Percentiles rank a stretch among this genome's conserved stretches.
Conservation (phyloP, 768 basidiomycete genomes). For the Trametes villosa region DNA sequence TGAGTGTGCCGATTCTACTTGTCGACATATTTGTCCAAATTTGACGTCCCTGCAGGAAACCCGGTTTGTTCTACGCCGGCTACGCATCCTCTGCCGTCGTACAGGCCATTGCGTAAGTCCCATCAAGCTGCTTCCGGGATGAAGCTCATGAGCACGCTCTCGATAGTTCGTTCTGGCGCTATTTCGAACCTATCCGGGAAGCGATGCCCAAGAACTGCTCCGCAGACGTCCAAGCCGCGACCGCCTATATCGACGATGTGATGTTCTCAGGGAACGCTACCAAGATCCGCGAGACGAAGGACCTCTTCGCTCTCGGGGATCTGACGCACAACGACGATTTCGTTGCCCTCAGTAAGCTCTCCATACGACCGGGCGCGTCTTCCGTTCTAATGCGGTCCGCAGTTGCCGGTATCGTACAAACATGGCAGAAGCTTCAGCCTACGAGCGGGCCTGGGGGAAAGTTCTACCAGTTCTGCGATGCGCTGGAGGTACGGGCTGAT, state of each 20-base stretch:
- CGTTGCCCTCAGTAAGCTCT: constrained; percentile 52
- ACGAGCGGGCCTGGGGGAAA: constrained; percentile 12
- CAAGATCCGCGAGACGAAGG: constrained; percentile 59
- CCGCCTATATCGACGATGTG: constrained; percentile 60
- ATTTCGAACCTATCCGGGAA: constrained; percentile 70
- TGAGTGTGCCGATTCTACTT: constrained; percentile 33
- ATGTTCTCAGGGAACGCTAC: constrained; percentile 47
- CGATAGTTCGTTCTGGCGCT: constrained; percentile 55
- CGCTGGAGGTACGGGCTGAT: constrained; percentile 59
- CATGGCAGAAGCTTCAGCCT: constrained; percentile 56
- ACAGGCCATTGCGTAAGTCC: constrained; percentile 1
- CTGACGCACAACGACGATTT: constrained; percentile 69
- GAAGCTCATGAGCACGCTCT: not conserved
- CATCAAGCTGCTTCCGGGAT: not conserved
- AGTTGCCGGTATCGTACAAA: constrained; percentile 51
- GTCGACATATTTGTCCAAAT: not conserved
- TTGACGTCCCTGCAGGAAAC: not conserved
- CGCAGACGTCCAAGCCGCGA: constrained; percentile 65
- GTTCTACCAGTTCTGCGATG: constrained; percentile 67
- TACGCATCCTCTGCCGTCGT: constrained; percentile 61
- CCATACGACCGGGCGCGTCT: not conserved
- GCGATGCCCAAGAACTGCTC: constrained; percentile 76
- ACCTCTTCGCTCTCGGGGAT: constrained; percentile 57
- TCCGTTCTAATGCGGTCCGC: not conserved
- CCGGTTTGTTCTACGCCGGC: constrained; percentile 52